These are phyloP conservation scores for Gaertneriomyces semiglobifer DNA, from an alignment of 192 early-diverging fungal genomes.

Conservation along the genomic window DNA sequence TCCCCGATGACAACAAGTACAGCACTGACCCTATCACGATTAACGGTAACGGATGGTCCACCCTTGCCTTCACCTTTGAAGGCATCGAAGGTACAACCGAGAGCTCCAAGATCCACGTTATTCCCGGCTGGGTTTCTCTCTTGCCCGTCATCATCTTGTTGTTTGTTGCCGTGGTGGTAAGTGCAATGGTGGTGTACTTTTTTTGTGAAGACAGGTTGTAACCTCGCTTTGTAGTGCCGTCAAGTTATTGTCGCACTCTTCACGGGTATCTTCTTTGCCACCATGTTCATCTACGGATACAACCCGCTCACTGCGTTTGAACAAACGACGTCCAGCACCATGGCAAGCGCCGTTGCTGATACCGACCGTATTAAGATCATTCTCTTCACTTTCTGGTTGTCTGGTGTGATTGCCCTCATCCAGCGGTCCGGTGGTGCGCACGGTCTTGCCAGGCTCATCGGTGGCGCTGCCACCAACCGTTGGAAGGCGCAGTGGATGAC, in stretches of 20 bases:
- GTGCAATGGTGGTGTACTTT: no score
- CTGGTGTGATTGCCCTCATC: background rate
- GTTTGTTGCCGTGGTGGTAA: background rate
- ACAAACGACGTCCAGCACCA: background rate
- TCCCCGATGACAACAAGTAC: background rate
- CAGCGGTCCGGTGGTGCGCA: background rate
- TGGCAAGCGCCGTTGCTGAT: background rate
- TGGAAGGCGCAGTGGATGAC: background rate
- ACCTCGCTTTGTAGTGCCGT: background rate
- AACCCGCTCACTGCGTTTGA: background rate
- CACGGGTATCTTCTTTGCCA: background rate
- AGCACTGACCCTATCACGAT: background rate
- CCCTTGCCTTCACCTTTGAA: background rate
- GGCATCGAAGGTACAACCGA: background rate
- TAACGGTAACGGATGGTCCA: background rate
- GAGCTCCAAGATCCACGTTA: background rate
- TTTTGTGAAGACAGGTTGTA: no score
- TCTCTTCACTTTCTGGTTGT: background rate
- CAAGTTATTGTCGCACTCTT: background rate
- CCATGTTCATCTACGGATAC: conserved; percentile 4
- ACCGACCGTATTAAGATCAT: background rate
- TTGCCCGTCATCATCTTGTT: background rate
- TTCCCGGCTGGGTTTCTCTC: background rate
- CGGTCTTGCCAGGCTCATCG: background rate
- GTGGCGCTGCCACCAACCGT: background rate